Conservation (phyloP, 2,329 filamentous ascomycete genomes). For the Exophiala dermatitidis region DNA sequence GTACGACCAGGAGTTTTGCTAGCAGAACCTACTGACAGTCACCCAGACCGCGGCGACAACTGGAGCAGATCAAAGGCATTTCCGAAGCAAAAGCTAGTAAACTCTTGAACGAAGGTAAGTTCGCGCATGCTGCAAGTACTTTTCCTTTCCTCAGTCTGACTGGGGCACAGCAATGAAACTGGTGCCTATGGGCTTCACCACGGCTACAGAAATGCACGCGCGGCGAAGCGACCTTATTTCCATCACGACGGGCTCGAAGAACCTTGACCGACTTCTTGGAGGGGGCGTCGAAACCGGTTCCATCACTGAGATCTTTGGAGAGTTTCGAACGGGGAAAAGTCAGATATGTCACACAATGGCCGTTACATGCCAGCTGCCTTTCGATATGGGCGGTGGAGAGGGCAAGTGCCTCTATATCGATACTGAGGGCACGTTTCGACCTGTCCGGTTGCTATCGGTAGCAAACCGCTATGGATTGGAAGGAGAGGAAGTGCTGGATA, state of each 20-base stretch:
- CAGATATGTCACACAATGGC: slow-evolving; percentile 98
- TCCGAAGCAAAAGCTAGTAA: slow-evolving; percentile 95
- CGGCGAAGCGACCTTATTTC: slow-evolving; percentile 94
- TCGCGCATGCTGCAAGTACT: neutral
- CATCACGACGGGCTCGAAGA: slow-evolving; percentile 96
- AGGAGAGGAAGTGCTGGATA: slow-evolving; percentile 95
- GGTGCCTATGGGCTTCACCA: slow-evolving; percentile 98
- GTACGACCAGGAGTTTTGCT: slow-evolving; percentile 21
- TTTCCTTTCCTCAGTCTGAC: slow-evolving; percentile 4
- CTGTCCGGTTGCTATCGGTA: slow-evolving; percentile 81
- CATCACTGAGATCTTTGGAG: slow-evolving; percentile 95
- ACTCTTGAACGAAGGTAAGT: slow-evolving; percentile 74
- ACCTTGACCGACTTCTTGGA: slow-evolving; percentile 87
- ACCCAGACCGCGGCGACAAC: slow-evolving; percentile 57
- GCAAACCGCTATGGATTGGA: slow-evolving; percentile 91
- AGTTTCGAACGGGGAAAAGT: slow-evolving; percentile 96
- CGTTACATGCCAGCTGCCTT: slow-evolving; percentile 93
- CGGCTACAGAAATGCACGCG: slow-evolving; percentile 97
- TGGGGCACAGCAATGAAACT: slow-evolving; percentile 69
- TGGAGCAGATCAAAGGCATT: slow-evolving; percentile 96
- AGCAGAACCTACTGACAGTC: neutral
- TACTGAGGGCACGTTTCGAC: slow-evolving; percentile 93
- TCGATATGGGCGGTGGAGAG: slow-evolving; percentile 98
- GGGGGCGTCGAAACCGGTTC: slow-evolving; percentile 95
- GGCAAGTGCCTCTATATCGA: slow-evolving; percentile 98